Percentiles rank a stretch among this genome's conserved stretches.
phyloP scores from a whole-genome alignment of 306 rosid genomes.

The Urtica urens region DNA sequence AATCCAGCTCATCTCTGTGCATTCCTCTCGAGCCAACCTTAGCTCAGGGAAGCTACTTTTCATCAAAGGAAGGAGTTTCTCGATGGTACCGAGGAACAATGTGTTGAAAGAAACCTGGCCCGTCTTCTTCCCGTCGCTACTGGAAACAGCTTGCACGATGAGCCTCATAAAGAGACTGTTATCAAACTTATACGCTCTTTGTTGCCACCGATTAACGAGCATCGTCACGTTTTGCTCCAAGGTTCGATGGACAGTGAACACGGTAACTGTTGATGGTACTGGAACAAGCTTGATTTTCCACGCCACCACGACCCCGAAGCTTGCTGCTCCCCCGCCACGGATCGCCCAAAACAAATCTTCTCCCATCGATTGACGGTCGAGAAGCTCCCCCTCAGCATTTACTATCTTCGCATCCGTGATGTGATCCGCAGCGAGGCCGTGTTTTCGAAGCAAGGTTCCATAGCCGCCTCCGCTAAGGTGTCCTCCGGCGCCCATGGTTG shows the following conservation, averaged over 20 bases:
- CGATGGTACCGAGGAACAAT: constrained; percentile 38
- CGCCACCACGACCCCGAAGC: constrained; percentile 50
- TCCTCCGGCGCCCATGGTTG: constrained; percentile 21
- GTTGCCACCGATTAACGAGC: constrained; percentile 45
- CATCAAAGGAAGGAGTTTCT: constrained; percentile 32
- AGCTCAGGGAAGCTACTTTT: constrained; percentile 44
- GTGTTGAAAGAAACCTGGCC: constrained; percentile 41
- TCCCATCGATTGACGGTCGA: constrained; percentile 55
- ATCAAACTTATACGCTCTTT: constrained; percentile 33
- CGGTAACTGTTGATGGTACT: constrained; percentile 41
- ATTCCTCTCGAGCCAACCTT: constrained; percentile 30
- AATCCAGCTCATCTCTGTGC: constrained; percentile 55
- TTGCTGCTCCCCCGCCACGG: constrained; percentile 61
- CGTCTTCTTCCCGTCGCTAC: constrained; percentile 26
- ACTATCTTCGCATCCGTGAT: constrained; percentile 39
- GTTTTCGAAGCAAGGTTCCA: constrained; percentile 32
- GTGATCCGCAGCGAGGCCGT: constrained; percentile 58
- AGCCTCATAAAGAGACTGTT: constrained; percentile 28
- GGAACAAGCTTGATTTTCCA: constrained; percentile 55
- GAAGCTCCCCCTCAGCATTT: constrained; percentile 36
- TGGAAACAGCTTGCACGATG: constrained; percentile 17
- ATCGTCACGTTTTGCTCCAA: constrained; percentile 37
- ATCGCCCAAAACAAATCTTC: constrained; percentile 69
- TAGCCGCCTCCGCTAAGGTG: constrained; percentile 19
- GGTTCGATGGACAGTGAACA: constrained; percentile 26